Base-by-base conservation (phyloP, 345 rosid species). In the Toxicodendron radicans region DNA sequence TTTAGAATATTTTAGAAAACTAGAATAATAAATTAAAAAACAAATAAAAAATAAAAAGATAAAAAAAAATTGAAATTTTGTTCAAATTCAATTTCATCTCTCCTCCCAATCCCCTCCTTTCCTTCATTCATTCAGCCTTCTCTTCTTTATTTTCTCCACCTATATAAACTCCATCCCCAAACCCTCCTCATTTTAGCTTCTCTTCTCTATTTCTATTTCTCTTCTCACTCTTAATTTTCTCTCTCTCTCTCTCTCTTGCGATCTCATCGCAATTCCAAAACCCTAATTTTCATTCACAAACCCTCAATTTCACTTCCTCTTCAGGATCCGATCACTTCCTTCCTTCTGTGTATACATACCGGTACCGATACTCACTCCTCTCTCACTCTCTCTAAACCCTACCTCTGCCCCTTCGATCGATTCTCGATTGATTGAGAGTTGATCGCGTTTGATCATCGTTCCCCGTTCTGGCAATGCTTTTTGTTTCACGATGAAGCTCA, bases 401-500 rank as follows among this genome's bases (percentile, higher is more conserved):
- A 71, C 59, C 65, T 76, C 60, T 60, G 20, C 18, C 18, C 61
- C 65, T 0, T 84, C 83, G 87, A 87, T 88, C 91, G 75, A 72
- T 87, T 87, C 86, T 83, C 82, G 73, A 64, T 70, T 71, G 57
- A 24, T 66, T 65, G 87, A 77, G 93, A 65, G 74, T 86, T 83
- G 90, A 83, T 91, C 87, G 91, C 32, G 73, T 67, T 72, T 56
- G 17, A 30, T 68, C 79, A 73, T 14, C 66, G 79, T 43, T 54
- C 45, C 46, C 33, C 53, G 60, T 76, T 68, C 75, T 43, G 70
- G 88, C 85, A 77, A 89, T 90, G 92, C 84, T 78, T 70, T 85
- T 63, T 84, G 82, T 80, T 70, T 69, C 78, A 78, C 74, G 72
- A 94, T 91, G 97, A 94, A 94, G 91, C 87, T 92, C 66, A 84